phyloP scores from a whole-genome alignment of 768 basidiomycete genomes.

The Pleurotus djamor region DNA sequence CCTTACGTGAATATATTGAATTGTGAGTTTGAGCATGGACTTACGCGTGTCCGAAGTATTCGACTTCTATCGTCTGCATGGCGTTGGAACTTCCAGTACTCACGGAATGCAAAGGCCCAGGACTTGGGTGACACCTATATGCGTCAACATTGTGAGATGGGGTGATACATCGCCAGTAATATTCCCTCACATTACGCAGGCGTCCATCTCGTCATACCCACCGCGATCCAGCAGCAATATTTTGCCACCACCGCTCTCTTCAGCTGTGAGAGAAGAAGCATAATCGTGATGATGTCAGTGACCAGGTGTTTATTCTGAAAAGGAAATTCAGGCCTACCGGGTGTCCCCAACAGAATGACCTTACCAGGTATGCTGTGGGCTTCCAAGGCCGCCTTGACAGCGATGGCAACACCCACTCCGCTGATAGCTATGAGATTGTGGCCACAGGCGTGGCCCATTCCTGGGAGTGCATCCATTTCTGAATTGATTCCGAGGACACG shows the following conservation, averaged over 20 bases:
- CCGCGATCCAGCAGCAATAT: conserved; percentile 70
- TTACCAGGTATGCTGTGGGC: conserved; percentile 63
- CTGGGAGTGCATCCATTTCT: conserved; percentile 69
- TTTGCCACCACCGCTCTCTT: conserved; percentile 81
- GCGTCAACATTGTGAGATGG: background rate
- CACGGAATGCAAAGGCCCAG: conserved; percentile 50
- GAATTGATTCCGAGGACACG: conserved; percentile 76
- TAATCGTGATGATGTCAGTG: no score
- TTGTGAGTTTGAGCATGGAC: conserved; percentile 15
- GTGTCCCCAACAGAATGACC: conserved; percentile 75
- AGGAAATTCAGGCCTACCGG: conserved; percentile 38
- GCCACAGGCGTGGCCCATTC: conserved; percentile 70
- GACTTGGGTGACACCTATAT: conserved; percentile 69
- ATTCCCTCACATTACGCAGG: conserved; percentile 63
- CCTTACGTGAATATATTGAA: conserved; percentile 28
- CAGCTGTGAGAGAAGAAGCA: conserved; percentile 41
- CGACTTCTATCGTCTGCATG: conserved; percentile 61
- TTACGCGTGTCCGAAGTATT: conserved; percentile 76
- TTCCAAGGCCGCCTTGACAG: conserved; percentile 67
- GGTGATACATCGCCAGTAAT: background rate
- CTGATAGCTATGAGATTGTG: conserved; percentile 83
- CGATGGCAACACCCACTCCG: conserved; percentile 73
- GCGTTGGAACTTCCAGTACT: conserved; percentile 57
- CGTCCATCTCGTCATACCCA: conserved; percentile 79
- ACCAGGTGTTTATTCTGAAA: background rate